Conservation (phyloP, 2,329 filamentous ascomycete species). For the Nemania abortiva region DNA sequence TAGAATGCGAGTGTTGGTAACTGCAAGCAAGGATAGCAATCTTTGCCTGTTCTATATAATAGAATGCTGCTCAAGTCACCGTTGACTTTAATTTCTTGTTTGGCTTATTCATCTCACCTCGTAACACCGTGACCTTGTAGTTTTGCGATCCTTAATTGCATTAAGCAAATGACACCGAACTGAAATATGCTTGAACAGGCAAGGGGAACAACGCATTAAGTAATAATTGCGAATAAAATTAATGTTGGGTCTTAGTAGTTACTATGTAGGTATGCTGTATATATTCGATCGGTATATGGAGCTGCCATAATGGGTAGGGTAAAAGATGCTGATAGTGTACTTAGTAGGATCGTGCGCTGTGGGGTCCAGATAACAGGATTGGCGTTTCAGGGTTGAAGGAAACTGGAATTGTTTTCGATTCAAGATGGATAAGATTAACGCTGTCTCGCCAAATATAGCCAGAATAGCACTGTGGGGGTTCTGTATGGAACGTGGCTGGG, state of each 20-base stretch:
- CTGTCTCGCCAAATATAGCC: slow-evolving; percentile 28
- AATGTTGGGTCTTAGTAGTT: not conserved
- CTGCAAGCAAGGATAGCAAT: too few species aligned
- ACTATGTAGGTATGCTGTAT: too few species aligned
- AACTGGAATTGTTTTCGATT: slow-evolving; percentile 21
- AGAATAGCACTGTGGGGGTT: not conserved
- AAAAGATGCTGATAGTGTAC: not conserved
- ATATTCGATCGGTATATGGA: not conserved
- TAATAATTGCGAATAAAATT: not conserved
- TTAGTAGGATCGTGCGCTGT: not conserved
- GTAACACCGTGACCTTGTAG: not conserved
- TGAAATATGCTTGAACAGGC: not conserved
- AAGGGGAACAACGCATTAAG: not conserved
- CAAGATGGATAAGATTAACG: slow-evolving; percentile 22
- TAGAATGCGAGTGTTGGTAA: too few species aligned
- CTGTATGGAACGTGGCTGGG: slow-evolving; percentile 13
- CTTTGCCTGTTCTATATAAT: too few species aligned
- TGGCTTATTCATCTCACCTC: not conserved
- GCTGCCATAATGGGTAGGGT: not conserved
- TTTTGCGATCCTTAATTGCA: not conserved
- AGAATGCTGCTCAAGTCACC: too few species aligned
- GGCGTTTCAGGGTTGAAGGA: slow-evolving; percentile 18
- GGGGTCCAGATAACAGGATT: not conserved
- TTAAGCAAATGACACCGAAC: not conserved
- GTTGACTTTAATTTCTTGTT: not conserved